Base-by-base conservation (phyloP, 139 green algal species). In the Haematococcus lacustris region DNA sequence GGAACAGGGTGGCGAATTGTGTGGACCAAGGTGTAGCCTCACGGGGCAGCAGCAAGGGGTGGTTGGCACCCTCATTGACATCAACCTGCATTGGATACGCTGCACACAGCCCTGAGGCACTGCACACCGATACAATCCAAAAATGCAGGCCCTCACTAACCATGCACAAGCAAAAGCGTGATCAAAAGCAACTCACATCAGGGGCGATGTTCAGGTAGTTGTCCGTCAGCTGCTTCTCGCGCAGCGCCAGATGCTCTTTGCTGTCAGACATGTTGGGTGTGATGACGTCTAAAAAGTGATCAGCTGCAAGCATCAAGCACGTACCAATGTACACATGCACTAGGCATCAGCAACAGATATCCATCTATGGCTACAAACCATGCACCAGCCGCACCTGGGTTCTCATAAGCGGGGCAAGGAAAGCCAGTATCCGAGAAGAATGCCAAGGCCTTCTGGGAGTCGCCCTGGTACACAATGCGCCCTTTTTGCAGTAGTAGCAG, bases 401-500 rank as follows among this genome's bases (percentile, higher is more conserved):
- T 80, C 78, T 82, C 75, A 75, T 70, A 64, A 1, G 72, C 63
- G 57, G 83, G 83, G 73, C 78, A 85, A 59, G 78, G 78, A 63
- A 76, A 85, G 38, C 78, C 78, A 38, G 73, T 64, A 32, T 51
- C 28, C 9, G 70, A 78, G 63, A 88, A 88, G 50, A 78, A 71
- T 1, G 60, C 57, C 26, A 85, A 64, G 0, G 80, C 83, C 1
- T 53, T 34, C 6, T 70, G 7, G 0, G 83, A 72, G 0, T 65
- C 35, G 30, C 83, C 83, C 62, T 78, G 65, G 43, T 74, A 85
- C 71, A 88, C 75, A 30, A 81, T 76, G 30, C 2, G 57, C 13
- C 83, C 82, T 3, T 28, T 38, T 41, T 79, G 76, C 5, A 91
- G 80, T 32, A 91, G 73, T 34, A 91, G 66, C 41, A 91, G 80